Percentiles rank a stretch among this genome's conserved stretches.
Conservation (phyloP, 2,329 filamentous ascomycete species). For the Cryphonectria carpinicola region DNA sequence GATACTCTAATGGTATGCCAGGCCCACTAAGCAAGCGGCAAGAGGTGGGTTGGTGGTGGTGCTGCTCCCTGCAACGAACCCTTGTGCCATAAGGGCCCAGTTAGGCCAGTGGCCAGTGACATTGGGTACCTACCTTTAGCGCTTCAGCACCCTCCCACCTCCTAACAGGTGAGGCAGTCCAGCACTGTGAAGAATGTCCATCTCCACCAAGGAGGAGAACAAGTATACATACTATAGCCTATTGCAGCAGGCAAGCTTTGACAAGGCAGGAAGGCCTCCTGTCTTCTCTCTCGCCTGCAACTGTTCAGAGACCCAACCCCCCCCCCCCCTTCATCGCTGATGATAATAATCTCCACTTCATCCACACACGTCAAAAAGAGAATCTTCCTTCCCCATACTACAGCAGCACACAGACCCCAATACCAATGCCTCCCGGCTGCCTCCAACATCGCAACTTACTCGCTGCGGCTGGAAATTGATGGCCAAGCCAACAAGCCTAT, state of each 20-base stretch:
- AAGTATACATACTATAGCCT: not conserved
- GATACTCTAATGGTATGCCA: not conserved
- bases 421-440: not conserved
- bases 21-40: not conserved
- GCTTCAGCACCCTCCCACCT: not conserved
- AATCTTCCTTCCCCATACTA: not conserved
- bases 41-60: not conserved
- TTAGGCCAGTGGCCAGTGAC: not conserved
- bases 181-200: not conserved
- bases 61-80: not conserved
- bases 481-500: not conserved
- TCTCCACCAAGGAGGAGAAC: not conserved
- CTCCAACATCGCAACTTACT: not conserved
- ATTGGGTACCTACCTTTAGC: not conserved
- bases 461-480: not conserved
- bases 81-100: not conserved
- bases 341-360: slow-evolving; percentile 1
- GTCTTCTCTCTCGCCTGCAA: not conserved
- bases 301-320: not conserved
- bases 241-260: too few relatives aligned
- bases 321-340: not conserved
- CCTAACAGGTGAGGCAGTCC: too few relatives aligned
- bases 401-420: not conserved
- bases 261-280: slow-evolving; percentile 4
- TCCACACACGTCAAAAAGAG: not conserved